A percentile compares a stretch with the other conserved stretches of the same genome.
Conservation (phyloP, 352 stramenopile genomes). For the Globisporangium uncinulatum region DNA sequence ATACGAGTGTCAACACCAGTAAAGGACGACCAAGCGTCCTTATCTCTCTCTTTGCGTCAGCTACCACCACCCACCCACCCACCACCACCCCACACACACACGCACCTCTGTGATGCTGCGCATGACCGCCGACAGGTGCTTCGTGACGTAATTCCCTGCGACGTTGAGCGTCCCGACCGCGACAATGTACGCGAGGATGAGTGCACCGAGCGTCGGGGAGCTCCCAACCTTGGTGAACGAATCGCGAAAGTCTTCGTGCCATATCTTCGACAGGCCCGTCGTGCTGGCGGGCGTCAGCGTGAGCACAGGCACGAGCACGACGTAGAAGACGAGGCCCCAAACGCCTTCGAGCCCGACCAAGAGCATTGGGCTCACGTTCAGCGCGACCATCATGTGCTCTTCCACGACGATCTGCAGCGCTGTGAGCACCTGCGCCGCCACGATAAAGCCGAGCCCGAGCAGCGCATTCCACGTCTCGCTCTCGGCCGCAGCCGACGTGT, state of each 20-base stretch:
- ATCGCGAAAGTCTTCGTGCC: conserved; percentile 80
- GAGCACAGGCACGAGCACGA: conserved; percentile 62
- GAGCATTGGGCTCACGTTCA: conserved; percentile 84
- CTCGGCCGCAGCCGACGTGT: conserved; percentile 1
- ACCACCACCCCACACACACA: conserved; percentile 18
- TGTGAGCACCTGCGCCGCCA: conserved; percentile 73
- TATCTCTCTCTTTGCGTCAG: too few relatives aligned
- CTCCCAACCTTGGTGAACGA: conserved; percentile 71
- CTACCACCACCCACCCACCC: neutral
- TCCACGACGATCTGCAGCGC: conserved; percentile 89
- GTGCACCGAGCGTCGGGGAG: conserved; percentile 46
- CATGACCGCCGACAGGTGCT: conserved; percentile 81
- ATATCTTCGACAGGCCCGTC: conserved; percentile 60
- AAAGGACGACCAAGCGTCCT: too few relatives aligned
- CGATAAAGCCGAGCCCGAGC: conserved; percentile 72
- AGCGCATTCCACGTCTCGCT: conserved; percentile 44
- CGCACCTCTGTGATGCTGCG: conserved; percentile 72
- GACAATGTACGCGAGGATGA: conserved; percentile 62
- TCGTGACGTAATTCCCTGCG: conserved; percentile 81
- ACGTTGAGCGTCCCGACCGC: conserved; percentile 79
- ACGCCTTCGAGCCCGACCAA: conserved; percentile 84
- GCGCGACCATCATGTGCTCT: conserved; percentile 80
- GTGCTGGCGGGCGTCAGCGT: conserved; percentile 42
- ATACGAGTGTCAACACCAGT: neutral
- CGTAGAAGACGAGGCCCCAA: conserved; percentile 82